Evolutionary conservation across 768 basidiomycete genomes (phyloP), one percentile per base, ranked within the genome.

Genomic region (Leucogyrophana mollusca): DNA sequence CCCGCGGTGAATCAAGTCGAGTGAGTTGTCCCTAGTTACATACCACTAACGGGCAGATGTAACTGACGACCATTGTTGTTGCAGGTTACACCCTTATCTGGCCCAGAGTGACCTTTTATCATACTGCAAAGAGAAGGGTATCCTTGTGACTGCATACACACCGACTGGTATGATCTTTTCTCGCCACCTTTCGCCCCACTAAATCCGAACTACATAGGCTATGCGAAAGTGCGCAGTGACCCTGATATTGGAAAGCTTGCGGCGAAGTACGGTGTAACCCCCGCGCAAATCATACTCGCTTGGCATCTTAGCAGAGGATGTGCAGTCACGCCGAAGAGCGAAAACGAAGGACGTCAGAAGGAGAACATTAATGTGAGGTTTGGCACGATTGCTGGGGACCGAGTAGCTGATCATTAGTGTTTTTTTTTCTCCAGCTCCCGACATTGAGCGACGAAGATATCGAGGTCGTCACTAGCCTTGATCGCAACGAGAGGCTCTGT

Each of bases 1-100:
- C 76, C 76, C 2, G 73, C 73, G 4, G 71, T 74, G 9, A 76
- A 77, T 43, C 74, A 79, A 57, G 65, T 76, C 53, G 74, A 77
- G 73, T 73, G 34, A 40, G 70, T 57, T 4, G 2, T 17, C 9
- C 37, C 16, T 9, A 36, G 36, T 4, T 33, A 32, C n/a, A 9
- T 9, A 9, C 32, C n/a, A n/a, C n/a, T n/a, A 9, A n/a, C 32
- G 9, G 9, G 32, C n/a, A 9, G 32, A 9, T 33, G 9, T 9
- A 33, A n/a, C n/a, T 33, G 9, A 9, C n/a, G n/a, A 27, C 7
- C 9, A 50, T 24, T 13, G 41, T 23, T 33, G 9, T 10, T 23
- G 13, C 48, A 78, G 74, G 50, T 36, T 78, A 44, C 74, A 80
- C 44, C 77, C 77, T 9, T 78, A 78, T 53, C 71, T 78, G n/a